phyloP scores from a whole-genome alignment of 306 rosid genomes.

The Cucurbita maxima region DNA sequence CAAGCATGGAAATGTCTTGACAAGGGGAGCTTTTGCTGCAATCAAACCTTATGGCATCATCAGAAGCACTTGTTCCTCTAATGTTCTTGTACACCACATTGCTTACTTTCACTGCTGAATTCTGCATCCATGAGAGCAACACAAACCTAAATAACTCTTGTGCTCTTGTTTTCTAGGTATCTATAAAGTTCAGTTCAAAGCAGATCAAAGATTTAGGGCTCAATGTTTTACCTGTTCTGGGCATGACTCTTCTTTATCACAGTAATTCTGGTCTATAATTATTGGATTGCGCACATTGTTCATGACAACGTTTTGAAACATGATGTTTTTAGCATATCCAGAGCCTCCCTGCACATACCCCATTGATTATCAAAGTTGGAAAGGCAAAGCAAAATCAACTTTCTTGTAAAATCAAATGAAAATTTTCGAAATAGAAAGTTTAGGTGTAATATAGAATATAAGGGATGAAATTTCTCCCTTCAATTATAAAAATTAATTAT shows the following conservation, averaged over 20 bases:
- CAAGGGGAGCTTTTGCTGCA: slow-evolving; percentile 53
- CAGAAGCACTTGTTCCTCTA: slow-evolving; percentile 52
- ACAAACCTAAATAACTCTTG: neutral
- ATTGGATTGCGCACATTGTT: slow-evolving; percentile 46
- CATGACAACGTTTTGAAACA: slow-evolving; percentile 50
- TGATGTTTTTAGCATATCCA: slow-evolving; percentile 50
- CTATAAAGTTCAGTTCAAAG: neutral
- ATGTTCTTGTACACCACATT: slow-evolving; percentile 64
- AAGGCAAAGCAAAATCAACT: neutral
- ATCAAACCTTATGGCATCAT: slow-evolving; percentile 44
- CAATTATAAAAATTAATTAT: no score
- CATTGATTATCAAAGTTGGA: neutral
- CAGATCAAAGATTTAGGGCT: neutral
- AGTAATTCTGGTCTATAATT: slow-evolving; percentile 57
- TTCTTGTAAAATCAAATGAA: neutral
- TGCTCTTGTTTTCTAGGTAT: neutral
- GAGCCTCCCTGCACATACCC: slow-evolving; percentile 51
- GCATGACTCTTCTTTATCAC: slow-evolving; percentile 41
- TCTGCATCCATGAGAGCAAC: slow-evolving; percentile 10
- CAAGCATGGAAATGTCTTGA: slow-evolving; percentile 30
- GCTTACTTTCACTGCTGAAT: slow-evolving; percentile 37
- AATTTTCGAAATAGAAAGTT: neutral
- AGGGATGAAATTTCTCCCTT: no score
- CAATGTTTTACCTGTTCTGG: slow-evolving; percentile 21
- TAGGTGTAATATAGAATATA: neutral